A percentile compares a stretch with the other conserved stretches of the same genome.
Conservation (phyloP, 2,329 filamentous ascomycete species). For the Catunica adiposa region DNA sequence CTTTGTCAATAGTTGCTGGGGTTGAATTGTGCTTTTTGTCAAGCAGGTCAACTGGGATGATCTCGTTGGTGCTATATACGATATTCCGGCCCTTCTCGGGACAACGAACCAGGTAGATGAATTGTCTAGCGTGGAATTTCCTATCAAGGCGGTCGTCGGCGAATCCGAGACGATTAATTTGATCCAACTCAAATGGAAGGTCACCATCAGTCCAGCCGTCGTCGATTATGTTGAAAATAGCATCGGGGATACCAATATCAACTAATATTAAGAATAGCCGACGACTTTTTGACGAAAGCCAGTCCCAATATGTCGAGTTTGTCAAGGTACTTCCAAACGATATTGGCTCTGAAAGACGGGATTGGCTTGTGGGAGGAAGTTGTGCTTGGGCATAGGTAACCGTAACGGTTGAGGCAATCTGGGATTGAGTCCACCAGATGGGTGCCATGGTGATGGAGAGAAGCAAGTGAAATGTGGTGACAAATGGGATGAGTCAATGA, state of each 20-base stretch:
- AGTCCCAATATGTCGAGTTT: slow-evolving; percentile 62
- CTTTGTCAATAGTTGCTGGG: slow-evolving; percentile 33
- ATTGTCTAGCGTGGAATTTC: slow-evolving; percentile 55
- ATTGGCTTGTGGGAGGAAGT: slow-evolving; percentile 44
- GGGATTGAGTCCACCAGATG: slow-evolving; percentile 56
- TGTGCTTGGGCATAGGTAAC: slow-evolving; percentile 49
- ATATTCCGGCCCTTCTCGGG: slow-evolving; percentile 44
- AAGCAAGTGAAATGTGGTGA: neutral
- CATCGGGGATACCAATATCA: slow-evolving; percentile 52
- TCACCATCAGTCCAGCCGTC: slow-evolving; percentile 64
- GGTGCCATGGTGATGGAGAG: slow-evolving; percentile 15
- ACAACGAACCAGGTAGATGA: slow-evolving; percentile 50
- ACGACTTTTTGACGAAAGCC: slow-evolving; percentile 54
- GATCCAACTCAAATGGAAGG: slow-evolving; percentile 49
- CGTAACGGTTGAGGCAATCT: slow-evolving; percentile 54
- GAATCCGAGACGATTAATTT: slow-evolving; percentile 46
- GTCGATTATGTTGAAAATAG: slow-evolving; percentile 60
- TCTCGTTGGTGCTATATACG: slow-evolving; percentile 48
- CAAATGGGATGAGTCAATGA: neutral
- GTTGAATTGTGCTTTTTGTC: slow-evolving; percentile 41
- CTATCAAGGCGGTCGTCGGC: slow-evolving; percentile 47
- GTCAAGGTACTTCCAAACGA: slow-evolving; percentile 51
- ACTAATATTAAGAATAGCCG: slow-evolving; percentile 55
- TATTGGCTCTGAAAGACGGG: slow-evolving; percentile 44
- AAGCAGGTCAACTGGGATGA: slow-evolving; percentile 52